Conservation (phyloP, 169 alveolate genomes). For the Plasmodium billcollinsi region DNA sequence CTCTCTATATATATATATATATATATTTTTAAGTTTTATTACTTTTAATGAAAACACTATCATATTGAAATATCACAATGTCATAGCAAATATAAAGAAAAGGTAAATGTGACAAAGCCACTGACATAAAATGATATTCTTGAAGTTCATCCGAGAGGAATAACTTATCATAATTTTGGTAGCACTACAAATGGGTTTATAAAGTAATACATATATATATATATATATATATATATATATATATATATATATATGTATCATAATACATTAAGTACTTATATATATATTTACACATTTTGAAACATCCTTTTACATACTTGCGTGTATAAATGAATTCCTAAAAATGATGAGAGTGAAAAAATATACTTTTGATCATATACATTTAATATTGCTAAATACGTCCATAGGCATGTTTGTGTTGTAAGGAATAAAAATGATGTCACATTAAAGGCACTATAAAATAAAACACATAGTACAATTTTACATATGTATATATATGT, state of each 20-base stretch:
- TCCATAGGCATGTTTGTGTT: conserved; percentile 73
- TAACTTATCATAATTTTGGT: conserved; percentile 47
- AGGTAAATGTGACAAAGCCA: conserved; percentile 74
- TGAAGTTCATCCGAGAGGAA: conserved; percentile 64
- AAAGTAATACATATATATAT: conserved; percentile 7
- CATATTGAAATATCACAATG: conserved; percentile 73
- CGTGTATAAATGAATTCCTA: conserved; percentile 66
- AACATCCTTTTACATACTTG: conserved; percentile 43
- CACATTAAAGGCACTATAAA: conserved; percentile 51
- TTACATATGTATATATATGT: too few species aligned
- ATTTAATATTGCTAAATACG: conserved; percentile 65
- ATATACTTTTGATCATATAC: conserved; percentile 53
- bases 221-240: not conserved
- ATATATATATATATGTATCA: not conserved
- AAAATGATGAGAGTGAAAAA: conserved; percentile 56
- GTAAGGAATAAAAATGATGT: conserved; percentile 58
- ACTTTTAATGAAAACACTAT: conserved; percentile 73
- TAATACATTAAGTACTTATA: not conserved
- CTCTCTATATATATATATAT: not conserved
- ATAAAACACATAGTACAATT: not conserved
- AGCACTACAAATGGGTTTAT: conserved; percentile 27
- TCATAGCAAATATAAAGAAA: conserved; percentile 71
- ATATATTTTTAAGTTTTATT: conserved; percentile 4
- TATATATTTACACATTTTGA: not conserved
- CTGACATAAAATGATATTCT: conserved; percentile 70